Evolutionary conservation across 2,329 filamentous ascomycete genomes (phyloP), one percentile per base, ranked within the genome.

Genomic region (Thielaviopsis ethacetica): DNA sequence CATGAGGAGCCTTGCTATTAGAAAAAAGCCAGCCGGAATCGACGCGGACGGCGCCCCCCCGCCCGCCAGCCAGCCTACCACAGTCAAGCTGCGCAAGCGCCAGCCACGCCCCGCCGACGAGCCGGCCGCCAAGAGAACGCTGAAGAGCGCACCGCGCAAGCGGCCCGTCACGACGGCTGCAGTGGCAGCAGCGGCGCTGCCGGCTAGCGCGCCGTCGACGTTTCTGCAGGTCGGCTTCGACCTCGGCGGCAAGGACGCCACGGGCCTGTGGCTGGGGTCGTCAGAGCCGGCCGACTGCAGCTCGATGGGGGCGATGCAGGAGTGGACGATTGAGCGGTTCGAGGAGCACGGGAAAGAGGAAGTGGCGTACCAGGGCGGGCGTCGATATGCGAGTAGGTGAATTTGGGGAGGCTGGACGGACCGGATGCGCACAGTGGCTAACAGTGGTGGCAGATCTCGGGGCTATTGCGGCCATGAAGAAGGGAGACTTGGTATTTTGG

Each of bases 401-500:
- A 52, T 5, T 15, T 5, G 19, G n/a, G n/a, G n/a, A n/a, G n/a
- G n/a, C n/a, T n/a, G n/a, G n/a, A n/a, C n/a, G n/a, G n/a, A n/a
- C n/a, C n/a, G n/a, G n/a, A n/a, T n/a, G n/a, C n/a, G n/a, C n/a
- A n/a, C n/a, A n/a, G n/a, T n/a, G n/a, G n/a, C n/a, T n/a, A n/a
- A n/a, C 2, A 21, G 19, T 7, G 19, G 10, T 0, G 26, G 15
- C 24, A 60, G 54, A 58, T 59, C 53, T 61, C 26, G 59, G 59
- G 3, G 47, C 30, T 12, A 59, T 61, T 17, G 27, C 56, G 13
- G 56, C 56, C 21, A 61, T 61, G 59, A 52, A 26, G 17, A 58
- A 56, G 26, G 56, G 56, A 5, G 59, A 61, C 26, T 22, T 61
- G 13, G 53, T 61, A 6, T 58, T 61, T 53, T 61, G 59, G 59